Evolutionary conservation across 306 rosid genomes (phyloP).

Genomic region (Albizia julibrissin): DNA sequence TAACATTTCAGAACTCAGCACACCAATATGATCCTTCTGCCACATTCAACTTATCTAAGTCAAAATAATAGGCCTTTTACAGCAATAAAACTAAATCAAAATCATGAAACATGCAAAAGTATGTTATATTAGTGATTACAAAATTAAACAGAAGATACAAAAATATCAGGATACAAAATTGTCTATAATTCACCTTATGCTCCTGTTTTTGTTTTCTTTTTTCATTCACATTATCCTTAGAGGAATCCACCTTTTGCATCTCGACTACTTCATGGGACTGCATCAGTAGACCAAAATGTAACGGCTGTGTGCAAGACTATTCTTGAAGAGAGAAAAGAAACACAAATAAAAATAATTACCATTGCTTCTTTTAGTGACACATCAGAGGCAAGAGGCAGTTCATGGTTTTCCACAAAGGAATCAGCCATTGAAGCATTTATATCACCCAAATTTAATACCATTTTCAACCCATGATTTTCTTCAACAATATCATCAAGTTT

Average conservation of each 20-base stretch:
- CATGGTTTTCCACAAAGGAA: slow-evolving; percentile 24
- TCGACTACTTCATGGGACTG: slow-evolving; percentile 38
- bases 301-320: slow-evolving; percentile 21
- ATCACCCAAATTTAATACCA: slow-evolving; percentile 26
- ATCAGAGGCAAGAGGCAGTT: slow-evolving; percentile 29
- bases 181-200: slow-evolving; percentile 59
- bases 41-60: slow-evolving; percentile 37
- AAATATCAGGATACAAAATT: not conserved
- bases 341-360: slow-evolving; percentile 39
- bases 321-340: slow-evolving; percentile 2
- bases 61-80: slow-evolving; percentile 23
- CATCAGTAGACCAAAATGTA: slow-evolving; percentile 13
- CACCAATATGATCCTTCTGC: slow-evolving; percentile 62
- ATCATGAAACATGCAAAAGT: not conserved
- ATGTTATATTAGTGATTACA: not conserved
- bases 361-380: slow-evolving; percentile 29
- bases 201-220: slow-evolving; percentile 47
- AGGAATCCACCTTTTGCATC: slow-evolving; percentile 41
- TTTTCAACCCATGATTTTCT: slow-evolving; percentile 41
- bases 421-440: slow-evolving; percentile 21
- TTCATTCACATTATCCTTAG: slow-evolving; percentile 50
- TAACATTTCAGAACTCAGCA: slow-evolving; percentile 78
- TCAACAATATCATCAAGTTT: slow-evolving; percentile 57
- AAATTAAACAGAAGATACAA: slow-evolving; percentile 10
- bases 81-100: slow-evolving; percentile 15